Percentiles rank a stretch among this genome's conserved stretches.
Conservation (phyloP, 305 asterid genomes). For the Fraxinus sp. region DNA sequence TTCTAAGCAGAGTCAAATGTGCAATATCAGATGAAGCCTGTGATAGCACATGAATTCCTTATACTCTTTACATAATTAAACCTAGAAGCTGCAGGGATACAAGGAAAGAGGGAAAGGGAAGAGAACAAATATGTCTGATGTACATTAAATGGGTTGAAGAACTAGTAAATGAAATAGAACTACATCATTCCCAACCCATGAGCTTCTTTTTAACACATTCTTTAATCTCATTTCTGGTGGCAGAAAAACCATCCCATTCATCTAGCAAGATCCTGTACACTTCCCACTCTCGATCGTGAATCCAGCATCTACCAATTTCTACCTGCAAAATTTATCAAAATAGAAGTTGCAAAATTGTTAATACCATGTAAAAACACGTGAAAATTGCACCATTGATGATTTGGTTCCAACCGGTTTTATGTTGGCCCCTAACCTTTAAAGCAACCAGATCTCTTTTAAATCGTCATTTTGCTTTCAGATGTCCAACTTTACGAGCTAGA, state of each 20-base stretch:
- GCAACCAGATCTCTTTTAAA: neutral
- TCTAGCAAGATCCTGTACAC: constrained; percentile 63
- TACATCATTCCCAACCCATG: constrained; percentile 66
- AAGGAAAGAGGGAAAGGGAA: neutral
- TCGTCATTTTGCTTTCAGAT: neutral
- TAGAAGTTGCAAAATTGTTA: neutral
- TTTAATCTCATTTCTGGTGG: constrained; percentile 42
- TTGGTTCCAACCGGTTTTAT: neutral
- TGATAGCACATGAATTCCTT: neutral
- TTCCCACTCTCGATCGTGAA: constrained; percentile 67
- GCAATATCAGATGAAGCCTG: neutral
- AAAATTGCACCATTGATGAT: neutral
- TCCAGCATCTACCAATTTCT: constrained; percentile 59
- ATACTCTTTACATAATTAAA: constrained; percentile 23
- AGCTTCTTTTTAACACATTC: constrained; percentile 54
- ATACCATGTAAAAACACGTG: neutral
- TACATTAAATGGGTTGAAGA: constrained; percentile 29
- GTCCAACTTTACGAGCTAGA: neutral
- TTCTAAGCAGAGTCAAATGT: neutral
- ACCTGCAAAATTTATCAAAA: constrained; percentile 34
- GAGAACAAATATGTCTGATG: constrained; percentile 1
- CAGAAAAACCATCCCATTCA: constrained; percentile 43
- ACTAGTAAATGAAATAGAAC: neutral
- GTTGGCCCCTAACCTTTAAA: neutral
- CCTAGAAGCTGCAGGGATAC: neutral